These are phyloP conservation scores for Boletus speciosus DNA, from an alignment of 768 basidiomycete species.

Conservation along the genomic window DNA sequence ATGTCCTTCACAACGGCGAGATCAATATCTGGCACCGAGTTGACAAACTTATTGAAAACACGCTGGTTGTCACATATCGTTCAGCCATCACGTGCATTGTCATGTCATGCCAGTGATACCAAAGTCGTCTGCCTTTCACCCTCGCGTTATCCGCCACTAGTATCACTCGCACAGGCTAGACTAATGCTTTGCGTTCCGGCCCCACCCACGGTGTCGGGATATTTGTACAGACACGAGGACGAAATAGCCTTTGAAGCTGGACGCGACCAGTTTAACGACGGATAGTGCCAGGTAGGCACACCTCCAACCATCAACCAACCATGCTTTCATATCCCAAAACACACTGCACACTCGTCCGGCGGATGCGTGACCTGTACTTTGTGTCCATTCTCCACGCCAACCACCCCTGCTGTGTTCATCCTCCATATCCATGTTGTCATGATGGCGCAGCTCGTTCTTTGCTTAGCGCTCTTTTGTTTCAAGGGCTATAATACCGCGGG, in stretches of 20 bases:
- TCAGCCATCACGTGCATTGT: too few relatives aligned
- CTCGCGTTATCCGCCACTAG: too few relatives aligned
- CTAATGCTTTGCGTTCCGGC: neutral
- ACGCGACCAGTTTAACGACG: slow-evolving; percentile 79
- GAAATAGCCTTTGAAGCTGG: slow-evolving; percentile 84
- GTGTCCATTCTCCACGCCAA: neutral
- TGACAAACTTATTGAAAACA: too few relatives aligned
- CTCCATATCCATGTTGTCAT: neutral
- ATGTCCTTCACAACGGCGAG: slow-evolving; percentile 16
- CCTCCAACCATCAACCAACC: neutral
- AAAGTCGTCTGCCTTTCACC: too few relatives aligned
- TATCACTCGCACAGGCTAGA: neutral
- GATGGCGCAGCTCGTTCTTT: slow-evolving; percentile 22
- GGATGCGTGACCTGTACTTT: slow-evolving; percentile 4
- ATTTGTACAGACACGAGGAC: slow-evolving; percentile 85
- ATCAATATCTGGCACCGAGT: too few relatives aligned
- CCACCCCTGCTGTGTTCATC: neutral
- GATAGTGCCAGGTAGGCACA: slow-evolving; percentile 81
- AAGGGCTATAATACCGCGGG: slow-evolving; percentile 84
- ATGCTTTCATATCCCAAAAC: neutral
- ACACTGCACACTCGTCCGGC: slow-evolving; percentile 1
- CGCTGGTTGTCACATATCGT: too few relatives aligned
- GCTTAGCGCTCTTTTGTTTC: slow-evolving; percentile 18
- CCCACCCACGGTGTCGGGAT: slow-evolving; percentile 58
- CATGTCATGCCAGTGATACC: too few relatives aligned